Base-by-base conservation (phyloP, 2,329 filamentous ascomycete species). In the Lecanicillium sp. region DNA sequence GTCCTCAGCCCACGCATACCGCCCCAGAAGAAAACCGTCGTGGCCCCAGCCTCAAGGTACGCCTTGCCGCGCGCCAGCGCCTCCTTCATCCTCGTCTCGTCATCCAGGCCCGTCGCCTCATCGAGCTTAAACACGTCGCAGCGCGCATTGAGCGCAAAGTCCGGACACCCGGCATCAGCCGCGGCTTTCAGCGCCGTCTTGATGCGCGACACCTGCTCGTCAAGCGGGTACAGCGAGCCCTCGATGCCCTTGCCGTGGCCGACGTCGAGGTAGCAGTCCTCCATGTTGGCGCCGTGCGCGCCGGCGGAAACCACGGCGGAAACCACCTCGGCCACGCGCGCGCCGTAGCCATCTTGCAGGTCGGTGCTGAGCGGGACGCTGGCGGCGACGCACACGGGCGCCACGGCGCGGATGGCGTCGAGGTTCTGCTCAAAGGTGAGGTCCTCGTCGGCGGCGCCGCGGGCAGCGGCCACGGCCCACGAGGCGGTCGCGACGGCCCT, bases 21-120 rank as follows among this genome's bases (percentile, higher is more conserved):
- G 12, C 76, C 76, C 74, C 74, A 81, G 37, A 78, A 73, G 57
- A 79, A 81, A 0, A 77, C 65, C 1, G 71, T 78, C 11, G 66
- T 71, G 0, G 77, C 77, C 0, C 77, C 77, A 3, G 74, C 74
- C 1, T 61, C 66, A 3, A 81, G 57, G 50, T 72, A 81, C n/a
- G 66, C 68, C 41, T 66, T 69, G 0, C 75, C 77, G 1, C 78
- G 61, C 34, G 56, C 51, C 33, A 80, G 60, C 2, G 68, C 73
- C 34, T 78, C 70, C 3, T 60, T 50, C 9, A 78, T 42, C 4
- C 49, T 53, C 10, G 40, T 53, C 34, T 53, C 68, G 31, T 61
- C 57, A 14, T 52, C 44, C 4, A 52, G 42, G 4, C 43, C 46
- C 1, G 45, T 40, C 2, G 45, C 47, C 4, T 62, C 54, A 1